phyloP scores from a whole-genome alignment of 176 grass and related monocot species.

The Ensete ventricosum region DNA sequence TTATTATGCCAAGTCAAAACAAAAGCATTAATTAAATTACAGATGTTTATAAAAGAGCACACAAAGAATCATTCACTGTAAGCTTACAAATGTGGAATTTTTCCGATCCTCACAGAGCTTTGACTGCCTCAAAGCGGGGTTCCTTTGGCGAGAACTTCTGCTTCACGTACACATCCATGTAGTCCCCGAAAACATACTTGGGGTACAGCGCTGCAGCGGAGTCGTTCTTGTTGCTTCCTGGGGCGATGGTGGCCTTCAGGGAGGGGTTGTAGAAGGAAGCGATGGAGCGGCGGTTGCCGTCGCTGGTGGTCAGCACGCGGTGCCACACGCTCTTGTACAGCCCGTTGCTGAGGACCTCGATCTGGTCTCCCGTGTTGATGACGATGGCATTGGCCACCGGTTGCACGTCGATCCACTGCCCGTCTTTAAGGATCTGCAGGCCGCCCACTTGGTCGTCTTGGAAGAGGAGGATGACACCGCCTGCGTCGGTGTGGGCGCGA shows the following conservation, averaged over 20 bases:
- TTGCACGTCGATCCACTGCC: constrained; percentile 51
- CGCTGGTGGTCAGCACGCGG: constrained; percentile 46
- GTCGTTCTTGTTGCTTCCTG: not conserved
- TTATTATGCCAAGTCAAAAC: no score
- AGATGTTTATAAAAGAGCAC: no score
- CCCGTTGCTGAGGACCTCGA: constrained; percentile 58
- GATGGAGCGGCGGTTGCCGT: constrained; percentile 50
- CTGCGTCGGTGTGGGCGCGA: constrained; percentile 58
- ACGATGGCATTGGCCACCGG: constrained; percentile 47
- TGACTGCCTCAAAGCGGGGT: constrained; percentile 1
- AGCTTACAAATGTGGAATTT: no score
- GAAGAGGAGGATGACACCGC: constrained; percentile 59
- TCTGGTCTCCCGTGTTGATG: constrained; percentile 59
- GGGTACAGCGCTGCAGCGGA: not conserved
- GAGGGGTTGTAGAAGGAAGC: constrained; percentile 58
- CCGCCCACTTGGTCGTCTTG: constrained; percentile 51
- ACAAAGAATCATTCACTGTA: no score
- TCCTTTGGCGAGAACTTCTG: not conserved
- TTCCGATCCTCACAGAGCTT: not conserved
- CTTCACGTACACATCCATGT: constrained; percentile 14
- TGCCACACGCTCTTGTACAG: constrained; percentile 62
- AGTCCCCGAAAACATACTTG: constrained; percentile 9
- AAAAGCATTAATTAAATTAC: no score
- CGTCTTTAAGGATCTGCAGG: constrained; percentile 54
- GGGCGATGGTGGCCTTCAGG: constrained; percentile 12